Evolutionary conservation across 1,284 basidiomycete genomes (phyloP), one percentile per base, ranked within the genome.

Genomic region (Rhodofomes roseus): DNA sequence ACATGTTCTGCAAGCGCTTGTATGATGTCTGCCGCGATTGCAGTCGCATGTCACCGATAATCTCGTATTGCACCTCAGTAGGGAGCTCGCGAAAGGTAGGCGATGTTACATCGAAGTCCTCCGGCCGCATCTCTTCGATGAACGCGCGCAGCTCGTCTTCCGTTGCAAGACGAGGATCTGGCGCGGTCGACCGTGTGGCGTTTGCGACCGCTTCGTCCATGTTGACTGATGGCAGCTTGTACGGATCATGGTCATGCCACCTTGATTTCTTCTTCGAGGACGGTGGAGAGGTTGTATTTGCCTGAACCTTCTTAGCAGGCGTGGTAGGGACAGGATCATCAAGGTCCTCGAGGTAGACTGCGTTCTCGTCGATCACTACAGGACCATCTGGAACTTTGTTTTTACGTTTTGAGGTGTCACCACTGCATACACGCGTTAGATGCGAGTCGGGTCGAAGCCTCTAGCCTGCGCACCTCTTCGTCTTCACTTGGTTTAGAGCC

Each of bases 51-150:
- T 99, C 97, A 59, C 96, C 96, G 31, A 99, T 90, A 65, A 99
- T 95, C 77, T 99, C 97, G 74, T 99, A 99, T 71, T 99, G 95
- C 23, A 97, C 87, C 73, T 98, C 96, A 0, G 93, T 94, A 0
- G 97, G 95, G 11, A 99, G 82, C 62, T 94, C 92, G 27, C 89
- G 87, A 71, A 99, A 99, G n/a, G 89, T 91, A 8, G 91, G 82
- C 1, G 93, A 93, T 18, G 86, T 82, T 57, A 95, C 82, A 70
- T 98, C 95, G 66, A 98, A 91, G 70, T 97, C 94, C 66, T 94
- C 93, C 0, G 95, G 94, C 3, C 88, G 85, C 83, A 97, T 93
- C 52, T 95, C 90, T 57, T 96, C 93, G 64, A 98, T 95, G 74
- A 98, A 98, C 4, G 84, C 77, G 23, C 88, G 87, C 11, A 97